These are phyloP conservation scores for Ogataea salicorniae DNA, from an alignment of 805 yeast species.

Conservation along the genomic window DNA sequence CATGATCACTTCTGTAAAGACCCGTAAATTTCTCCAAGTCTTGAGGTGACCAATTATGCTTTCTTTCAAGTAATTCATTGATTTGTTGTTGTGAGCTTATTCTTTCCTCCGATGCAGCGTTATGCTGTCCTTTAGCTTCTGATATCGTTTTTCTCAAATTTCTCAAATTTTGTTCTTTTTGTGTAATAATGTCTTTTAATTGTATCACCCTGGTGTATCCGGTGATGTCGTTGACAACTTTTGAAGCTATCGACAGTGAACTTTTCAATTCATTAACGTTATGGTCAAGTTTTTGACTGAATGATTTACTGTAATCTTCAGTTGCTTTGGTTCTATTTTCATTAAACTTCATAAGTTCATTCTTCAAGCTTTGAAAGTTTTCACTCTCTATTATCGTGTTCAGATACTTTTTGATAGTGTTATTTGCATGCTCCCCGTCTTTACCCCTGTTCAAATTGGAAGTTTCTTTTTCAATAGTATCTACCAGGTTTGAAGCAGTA, in stretches of 20 bases:
- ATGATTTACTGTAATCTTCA: conserved; percentile 33
- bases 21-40: conserved; percentile 85
- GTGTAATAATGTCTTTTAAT: conserved; percentile 56
- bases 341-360: conserved; percentile 26
- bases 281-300: conserved; percentile 39
- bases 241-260: conserved; percentile 54
- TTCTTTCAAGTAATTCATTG: conserved; percentile 81
- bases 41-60: conserved; percentile 69
- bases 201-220: conserved; percentile 82
- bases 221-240: conserved; percentile 81
- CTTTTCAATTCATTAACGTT: conserved; percentile 53
- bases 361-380: conserved; percentile 29
- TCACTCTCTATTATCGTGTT: conserved; percentile 28
- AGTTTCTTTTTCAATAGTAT: neutral
- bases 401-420: conserved; percentile 14
- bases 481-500: neutral
- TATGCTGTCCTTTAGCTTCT: conserved; percentile 44
- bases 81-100: conserved; percentile 75
- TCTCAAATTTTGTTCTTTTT: conserved; percentile 47
- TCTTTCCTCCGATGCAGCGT: conserved; percentile 58
- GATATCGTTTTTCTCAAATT: conserved; percentile 45
- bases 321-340: conserved; percentile 18
- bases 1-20: conserved; percentile 76
- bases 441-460: neutral
- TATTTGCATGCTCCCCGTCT: conserved; percentile 1